A percentile compares a stretch with the other conserved stretches of the same genome.
Evolutionary conservation across 345 rosid genomes (phyloP).

Genomic region (Linum tenue): DNA sequence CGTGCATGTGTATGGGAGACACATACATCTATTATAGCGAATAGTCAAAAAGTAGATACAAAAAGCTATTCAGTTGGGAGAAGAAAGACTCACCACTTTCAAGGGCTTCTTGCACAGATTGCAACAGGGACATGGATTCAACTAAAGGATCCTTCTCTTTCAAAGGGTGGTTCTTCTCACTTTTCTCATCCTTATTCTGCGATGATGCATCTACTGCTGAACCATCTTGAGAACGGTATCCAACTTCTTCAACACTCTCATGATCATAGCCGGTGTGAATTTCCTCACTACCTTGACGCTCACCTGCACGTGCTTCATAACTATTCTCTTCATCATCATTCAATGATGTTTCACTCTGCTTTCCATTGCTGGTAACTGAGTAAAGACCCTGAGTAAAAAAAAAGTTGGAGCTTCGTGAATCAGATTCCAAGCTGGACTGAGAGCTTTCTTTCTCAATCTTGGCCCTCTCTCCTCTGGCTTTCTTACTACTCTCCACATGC

Average conservation of each 20-base stretch:
- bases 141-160: slow-evolving; percentile 44
- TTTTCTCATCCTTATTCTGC: slow-evolving; percentile 34
- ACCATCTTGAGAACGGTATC: slow-evolving; percentile 33
- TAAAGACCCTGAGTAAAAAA: slow-evolving; percentile 59
- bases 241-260: slow-evolving; percentile 32
- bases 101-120: slow-evolving; percentile 55
- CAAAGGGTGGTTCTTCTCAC: slow-evolving; percentile 28
- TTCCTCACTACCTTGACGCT: slow-evolving; percentile 30
- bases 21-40: neutral
- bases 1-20: no score
- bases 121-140: slow-evolving; percentile 42
- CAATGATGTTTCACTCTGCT: slow-evolving; percentile 33
- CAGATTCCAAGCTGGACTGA: slow-evolving; percentile 79
- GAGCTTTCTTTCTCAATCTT: slow-evolving; percentile 70
- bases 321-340: slow-evolving; percentile 46
- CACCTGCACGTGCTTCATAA: slow-evolving; percentile 35
- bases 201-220: slow-evolving; percentile 37
- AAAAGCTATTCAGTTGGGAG: slow-evolving; percentile 4
- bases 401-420: slow-evolving; percentile 80
- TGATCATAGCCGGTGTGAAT: slow-evolving; percentile 32
- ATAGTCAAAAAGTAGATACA: neutral
- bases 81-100: slow-evolving; percentile 36
- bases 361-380: slow-evolving; percentile 44
- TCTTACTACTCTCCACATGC: slow-evolving; percentile 49
- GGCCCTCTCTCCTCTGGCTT: slow-evolving; percentile 73